phyloP scores from a whole-genome alignment of 2,329 filamentous ascomycete species.

The Claviceps sorghi region DNA sequence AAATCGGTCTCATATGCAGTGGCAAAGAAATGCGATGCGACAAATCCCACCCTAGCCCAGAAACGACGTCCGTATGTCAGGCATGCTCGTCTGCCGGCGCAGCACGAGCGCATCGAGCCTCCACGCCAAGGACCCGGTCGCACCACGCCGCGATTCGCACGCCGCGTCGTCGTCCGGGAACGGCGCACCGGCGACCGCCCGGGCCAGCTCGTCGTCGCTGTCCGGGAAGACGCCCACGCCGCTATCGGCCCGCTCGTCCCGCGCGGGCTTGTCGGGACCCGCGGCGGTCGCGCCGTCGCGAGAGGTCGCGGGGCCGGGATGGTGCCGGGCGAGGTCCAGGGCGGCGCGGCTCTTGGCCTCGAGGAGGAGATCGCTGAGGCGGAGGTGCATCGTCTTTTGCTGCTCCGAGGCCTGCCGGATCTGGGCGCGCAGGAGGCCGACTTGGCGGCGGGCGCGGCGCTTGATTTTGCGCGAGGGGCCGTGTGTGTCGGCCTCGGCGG shows the following conservation, averaged over 20 bases:
- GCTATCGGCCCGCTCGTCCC: background rate
- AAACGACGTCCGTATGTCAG: background rate
- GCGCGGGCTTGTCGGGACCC: constrained; percentile 10
- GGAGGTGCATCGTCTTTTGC: constrained; percentile 28
- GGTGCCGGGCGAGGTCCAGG: constrained; percentile 18
- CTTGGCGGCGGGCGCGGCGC: constrained; percentile 25
- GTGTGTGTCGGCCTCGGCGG: constrained; percentile 18
- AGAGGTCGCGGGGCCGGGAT: constrained; percentile 5
- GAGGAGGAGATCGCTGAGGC: constrained; percentile 34
- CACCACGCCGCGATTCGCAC: too few relatives aligned
- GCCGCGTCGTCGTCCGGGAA: background rate
- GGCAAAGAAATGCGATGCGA: too few relatives aligned
- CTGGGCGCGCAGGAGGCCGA: constrained; percentile 25
- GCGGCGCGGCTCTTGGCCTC: constrained; percentile 32
- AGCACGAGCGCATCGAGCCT: background rate
- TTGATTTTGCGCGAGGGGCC: constrained; percentile 13
- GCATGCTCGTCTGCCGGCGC: constrained; percentile 1
- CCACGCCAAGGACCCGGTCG: background rate
- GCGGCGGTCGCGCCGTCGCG: constrained; percentile 16
- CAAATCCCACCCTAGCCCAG: too few relatives aligned
- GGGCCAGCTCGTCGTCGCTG: background rate
- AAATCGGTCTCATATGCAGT: too few relatives aligned
- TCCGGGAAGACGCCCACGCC: background rate
- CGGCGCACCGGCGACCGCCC: too few relatives aligned
- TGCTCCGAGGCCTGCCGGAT: constrained; percentile 31